phyloP scores from a whole-genome alignment of 106 monocot genomes.

The Dioscorea alata region DNA sequence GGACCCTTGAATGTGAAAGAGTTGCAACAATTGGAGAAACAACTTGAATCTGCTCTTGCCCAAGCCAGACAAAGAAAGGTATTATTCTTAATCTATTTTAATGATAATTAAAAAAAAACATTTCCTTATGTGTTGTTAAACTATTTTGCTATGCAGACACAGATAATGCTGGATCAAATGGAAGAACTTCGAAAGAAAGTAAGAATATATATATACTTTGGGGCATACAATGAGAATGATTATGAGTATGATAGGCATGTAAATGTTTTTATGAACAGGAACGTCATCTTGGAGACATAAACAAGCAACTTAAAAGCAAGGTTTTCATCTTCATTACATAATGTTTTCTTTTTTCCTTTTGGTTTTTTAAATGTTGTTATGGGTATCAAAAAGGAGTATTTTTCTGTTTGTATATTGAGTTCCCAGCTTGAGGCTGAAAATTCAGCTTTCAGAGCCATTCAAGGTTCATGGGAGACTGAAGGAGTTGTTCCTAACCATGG shows the following conservation, averaged over 20 bases:
- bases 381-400: too few species aligned
- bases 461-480: constrained; percentile 30
- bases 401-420: background rate
- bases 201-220: background rate
- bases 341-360: background rate
- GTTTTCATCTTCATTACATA: background rate
- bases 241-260: too few species aligned
- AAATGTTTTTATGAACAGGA: constrained; percentile 19
- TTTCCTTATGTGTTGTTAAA: too few species aligned
- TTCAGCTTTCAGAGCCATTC: constrained; percentile 20
- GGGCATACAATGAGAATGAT: too few species aligned
- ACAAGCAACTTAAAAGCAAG: constrained; percentile 46
- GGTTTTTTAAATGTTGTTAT: background rate
- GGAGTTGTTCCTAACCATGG: constrained; percentile 1
- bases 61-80: constrained; percentile 54
- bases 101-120: too few species aligned
- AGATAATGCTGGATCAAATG: constrained; percentile 68
- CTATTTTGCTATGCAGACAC: constrained; percentile 25
- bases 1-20: constrained; percentile 47
- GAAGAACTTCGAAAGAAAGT: constrained; percentile 70
- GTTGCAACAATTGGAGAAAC: constrained; percentile 48
- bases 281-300: constrained; percentile 51
- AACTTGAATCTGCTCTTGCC: constrained; percentile 50
- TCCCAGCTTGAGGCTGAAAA: constrained; percentile 45
- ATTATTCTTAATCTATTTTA: background rate